Evolutionary conservation across 2,329 filamentous ascomycete genomes (phyloP).

Genomic region (Arthrobotrys pseudoclavata): DNA sequence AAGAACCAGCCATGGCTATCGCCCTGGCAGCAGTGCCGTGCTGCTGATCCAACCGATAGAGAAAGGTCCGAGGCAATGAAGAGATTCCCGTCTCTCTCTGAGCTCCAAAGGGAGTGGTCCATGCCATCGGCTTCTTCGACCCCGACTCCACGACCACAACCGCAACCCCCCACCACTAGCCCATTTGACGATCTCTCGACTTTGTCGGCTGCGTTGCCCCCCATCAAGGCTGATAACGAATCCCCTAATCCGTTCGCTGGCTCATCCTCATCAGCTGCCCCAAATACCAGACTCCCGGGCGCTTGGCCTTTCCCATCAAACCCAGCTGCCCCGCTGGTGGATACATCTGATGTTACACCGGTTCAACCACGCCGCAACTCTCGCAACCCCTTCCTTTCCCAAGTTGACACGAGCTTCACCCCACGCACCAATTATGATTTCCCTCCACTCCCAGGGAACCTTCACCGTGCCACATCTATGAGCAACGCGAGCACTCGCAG

Average conservation of each 20-base stretch:
- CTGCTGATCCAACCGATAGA: slow-evolving; percentile 26
- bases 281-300: slow-evolving; percentile 37
- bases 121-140: slow-evolving; percentile 10
- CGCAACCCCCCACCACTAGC: slow-evolving; percentile 33
- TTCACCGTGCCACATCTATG: slow-evolving; percentile 56
- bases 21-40: slow-evolving; percentile 39
- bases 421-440: slow-evolving; percentile 49
- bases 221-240: slow-evolving; percentile 20
- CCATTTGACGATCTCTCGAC: slow-evolving; percentile 48
- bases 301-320: slow-evolving; percentile 54
- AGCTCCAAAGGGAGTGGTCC: slow-evolving; percentile 55
- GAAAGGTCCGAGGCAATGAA: slow-evolving; percentile 61
- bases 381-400: slow-evolving; percentile 54
- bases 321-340: slow-evolving; percentile 41
- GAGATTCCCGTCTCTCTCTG: slow-evolving; percentile 62
- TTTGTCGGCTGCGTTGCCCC: slow-evolving; percentile 38
- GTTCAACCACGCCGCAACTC: slow-evolving; percentile 44
- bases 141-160: slow-evolving; percentile 1
- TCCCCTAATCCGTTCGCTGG: slow-evolving; percentile 46
- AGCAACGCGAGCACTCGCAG: slow-evolving; percentile 52
- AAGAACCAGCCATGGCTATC: slow-evolving; percentile 52
- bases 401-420: slow-evolving; percentile 56
- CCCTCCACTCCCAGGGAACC: slow-evolving; percentile 53
- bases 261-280: slow-evolving; percentile 23
- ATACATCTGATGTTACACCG: slow-evolving; percentile 50